Evolutionary conservation across 495 filamentous ascomycete genomes (phyloP).

Genomic region (Parathielavia hyrcaniae): DNA sequence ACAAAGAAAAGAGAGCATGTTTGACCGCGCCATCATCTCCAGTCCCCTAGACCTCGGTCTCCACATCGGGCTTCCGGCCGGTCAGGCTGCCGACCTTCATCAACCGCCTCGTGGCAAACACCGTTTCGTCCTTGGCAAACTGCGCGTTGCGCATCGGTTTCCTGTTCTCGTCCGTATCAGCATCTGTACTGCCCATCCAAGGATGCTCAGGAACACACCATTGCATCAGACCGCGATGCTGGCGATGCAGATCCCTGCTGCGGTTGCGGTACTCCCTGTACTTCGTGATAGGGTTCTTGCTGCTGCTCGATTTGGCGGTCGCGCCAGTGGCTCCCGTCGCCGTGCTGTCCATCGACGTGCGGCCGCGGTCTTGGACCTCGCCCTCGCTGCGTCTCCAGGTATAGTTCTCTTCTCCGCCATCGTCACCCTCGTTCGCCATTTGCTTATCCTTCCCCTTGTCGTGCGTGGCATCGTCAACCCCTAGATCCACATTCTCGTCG

Average conservation of each 20-base stretch:
- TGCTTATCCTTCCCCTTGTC: not conserved
- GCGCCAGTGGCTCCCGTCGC: constrained; percentile 15
- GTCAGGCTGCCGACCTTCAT: constrained; percentile 50
- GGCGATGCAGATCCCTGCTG: constrained; percentile 54
- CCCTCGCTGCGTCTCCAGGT: constrained; percentile 11
- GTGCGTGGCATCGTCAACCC: constrained; percentile 40
- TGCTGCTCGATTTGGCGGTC: constrained; percentile 23
- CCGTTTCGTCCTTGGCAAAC: constrained; percentile 66
- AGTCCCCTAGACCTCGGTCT: constrained; percentile 50
- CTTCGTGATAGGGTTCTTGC: constrained; percentile 41
- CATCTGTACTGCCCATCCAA: not conserved
- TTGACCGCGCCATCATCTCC: not conserved
- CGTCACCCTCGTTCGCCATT: constrained; percentile 1
- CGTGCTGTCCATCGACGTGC: constrained; percentile 21
- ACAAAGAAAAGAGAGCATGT: not conserved
- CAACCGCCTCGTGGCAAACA: constrained; percentile 53
- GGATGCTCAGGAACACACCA: constrained; percentile 44
- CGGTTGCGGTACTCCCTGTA: constrained; percentile 50
- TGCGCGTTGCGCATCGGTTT: constrained; percentile 59
- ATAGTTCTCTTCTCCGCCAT: constrained; percentile 12
- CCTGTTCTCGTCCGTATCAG: constrained; percentile 20
- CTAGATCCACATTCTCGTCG: constrained; percentile 38
- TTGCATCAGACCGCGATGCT: constrained; percentile 68
- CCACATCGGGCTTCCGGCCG: constrained; percentile 62
- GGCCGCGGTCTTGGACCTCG: constrained; percentile 10